Percentiles rank a stretch among this genome's conserved stretches.
These are phyloP conservation scores for Echeveria elegans DNA, from an alignment of 164 flowering plant genomes.

Conservation along the genomic window DNA sequence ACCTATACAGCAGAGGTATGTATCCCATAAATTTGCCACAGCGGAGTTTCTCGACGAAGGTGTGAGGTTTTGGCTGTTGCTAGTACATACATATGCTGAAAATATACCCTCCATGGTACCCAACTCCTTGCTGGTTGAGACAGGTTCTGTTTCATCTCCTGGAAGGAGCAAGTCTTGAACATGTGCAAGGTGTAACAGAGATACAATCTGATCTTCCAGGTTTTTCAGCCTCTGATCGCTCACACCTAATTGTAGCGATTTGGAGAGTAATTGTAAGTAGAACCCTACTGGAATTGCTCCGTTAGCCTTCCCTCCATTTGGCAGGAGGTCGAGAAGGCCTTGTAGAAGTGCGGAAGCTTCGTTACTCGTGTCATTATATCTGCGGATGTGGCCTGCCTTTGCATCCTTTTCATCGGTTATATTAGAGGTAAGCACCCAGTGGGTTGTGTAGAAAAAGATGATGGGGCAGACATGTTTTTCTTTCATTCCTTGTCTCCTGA, in stretches of 20 bases:
- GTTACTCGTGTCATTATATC: constrained; percentile 13
- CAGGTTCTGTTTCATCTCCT: constrained; percentile 21
- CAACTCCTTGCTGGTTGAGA: constrained; percentile 46
- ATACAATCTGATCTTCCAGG: constrained; percentile 51
- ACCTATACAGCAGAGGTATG: constrained; percentile 47
- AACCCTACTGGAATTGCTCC: constrained; percentile 70
- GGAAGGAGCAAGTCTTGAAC: constrained; percentile 63
- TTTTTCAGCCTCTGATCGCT: constrained; percentile 24
- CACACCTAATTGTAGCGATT: constrained; percentile 39
- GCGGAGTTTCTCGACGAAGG: constrained; percentile 25
- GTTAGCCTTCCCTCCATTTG: constrained; percentile 39
- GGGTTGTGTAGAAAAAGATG: constrained; percentile 72
- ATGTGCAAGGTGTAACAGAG: constrained; percentile 53
- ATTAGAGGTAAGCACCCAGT: constrained; percentile 58
- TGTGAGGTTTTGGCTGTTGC: constrained; percentile 18
- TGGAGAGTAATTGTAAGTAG: constrained; percentile 64
- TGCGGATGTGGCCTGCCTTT: constrained; percentile 36
- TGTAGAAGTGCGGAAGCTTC: constrained; percentile 24
- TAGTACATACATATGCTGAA: constrained; percentile 29
- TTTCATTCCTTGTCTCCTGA: constrained; percentile 93
- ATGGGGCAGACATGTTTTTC: constrained; percentile 79
- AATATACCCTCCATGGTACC: constrained; percentile 59
- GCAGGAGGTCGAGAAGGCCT: constrained; percentile 61
- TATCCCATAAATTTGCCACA: constrained; percentile 79
- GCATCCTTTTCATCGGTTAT: constrained; percentile 18